Conservation (phyloP, 176 grass and related monocot species). For the Microstegium vimineum region DNA sequence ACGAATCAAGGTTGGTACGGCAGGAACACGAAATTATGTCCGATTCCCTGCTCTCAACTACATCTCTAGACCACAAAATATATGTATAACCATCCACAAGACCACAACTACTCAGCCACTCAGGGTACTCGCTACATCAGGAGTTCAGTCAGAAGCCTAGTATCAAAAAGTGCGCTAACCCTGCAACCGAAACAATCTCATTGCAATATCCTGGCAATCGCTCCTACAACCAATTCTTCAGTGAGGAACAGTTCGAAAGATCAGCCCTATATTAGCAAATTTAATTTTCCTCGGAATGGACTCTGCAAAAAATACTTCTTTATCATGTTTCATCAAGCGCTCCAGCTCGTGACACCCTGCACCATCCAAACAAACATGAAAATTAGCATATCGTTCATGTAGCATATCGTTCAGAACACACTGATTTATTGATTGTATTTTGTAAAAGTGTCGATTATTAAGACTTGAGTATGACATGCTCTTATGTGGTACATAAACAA, state of each 20-base stretch:
- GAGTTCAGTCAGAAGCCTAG: neutral
- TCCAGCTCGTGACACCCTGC: constrained; percentile 18
- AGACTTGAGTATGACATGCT: neutral
- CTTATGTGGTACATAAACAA: neutral
- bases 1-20: neutral
- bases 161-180: neutral
- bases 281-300: neutral
- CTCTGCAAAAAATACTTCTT: neutral
- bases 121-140: neutral
- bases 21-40: neutral
- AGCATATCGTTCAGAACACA: neutral
- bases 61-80: neutral
- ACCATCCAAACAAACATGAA: constrained; percentile 8
- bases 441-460: neutral
- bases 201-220: neutral
- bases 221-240: neutral
- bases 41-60: neutral
- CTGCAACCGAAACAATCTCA: neutral
- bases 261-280: neutral
- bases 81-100: neutral
- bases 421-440: neutral
- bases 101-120: no score
- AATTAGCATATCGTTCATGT: constrained; percentile 1
- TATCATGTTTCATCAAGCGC: constrained; percentile 9
- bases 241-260: neutral